Conservation (phyloP, 1,139 yeast species). For the Debaryomycetaceae sp. region DNA sequence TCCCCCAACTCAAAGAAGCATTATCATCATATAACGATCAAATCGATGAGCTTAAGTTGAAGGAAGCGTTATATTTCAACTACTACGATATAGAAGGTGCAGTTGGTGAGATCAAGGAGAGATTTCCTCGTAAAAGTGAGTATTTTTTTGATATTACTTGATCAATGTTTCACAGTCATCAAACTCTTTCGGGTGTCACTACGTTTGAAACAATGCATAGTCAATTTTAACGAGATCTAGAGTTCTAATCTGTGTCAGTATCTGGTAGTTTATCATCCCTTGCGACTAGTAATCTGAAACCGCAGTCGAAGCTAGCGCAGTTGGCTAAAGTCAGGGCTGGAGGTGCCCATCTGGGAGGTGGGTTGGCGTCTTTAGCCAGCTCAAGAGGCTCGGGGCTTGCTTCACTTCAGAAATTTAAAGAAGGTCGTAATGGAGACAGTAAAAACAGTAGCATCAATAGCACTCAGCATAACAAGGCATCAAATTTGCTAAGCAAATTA, state of each 20-base stretch:
- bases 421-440: not conserved
- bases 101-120: slow-evolving; percentile 47
- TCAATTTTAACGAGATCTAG: slow-evolving; percentile 15
- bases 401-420: too few species aligned
- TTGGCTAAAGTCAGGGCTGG: slow-evolving; percentile 17
- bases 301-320: slow-evolving; percentile 17
- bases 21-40: slow-evolving; percentile 39
- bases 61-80: slow-evolving; percentile 59
- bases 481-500: not conserved
- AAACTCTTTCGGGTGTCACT: not conserved
- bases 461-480: not conserved
- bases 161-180: slow-evolving; percentile 6
- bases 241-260: slow-evolving; percentile 15
- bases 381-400: not conserved
- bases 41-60: slow-evolving; percentile 50
- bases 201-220: slow-evolving; percentile 5
- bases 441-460: not conserved
- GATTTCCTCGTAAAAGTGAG: slow-evolving; percentile 43
- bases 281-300: not conserved
- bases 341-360: not conserved
- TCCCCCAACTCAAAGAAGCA: slow-evolving; percentile 38
- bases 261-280: not conserved
- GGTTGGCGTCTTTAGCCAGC: not conserved
- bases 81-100: slow-evolving; percentile 58
- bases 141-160: slow-evolving; percentile 14